Conservation (phyloP, 352 stramenopile genomes). For the Phytophthora kernoviae region DNA sequence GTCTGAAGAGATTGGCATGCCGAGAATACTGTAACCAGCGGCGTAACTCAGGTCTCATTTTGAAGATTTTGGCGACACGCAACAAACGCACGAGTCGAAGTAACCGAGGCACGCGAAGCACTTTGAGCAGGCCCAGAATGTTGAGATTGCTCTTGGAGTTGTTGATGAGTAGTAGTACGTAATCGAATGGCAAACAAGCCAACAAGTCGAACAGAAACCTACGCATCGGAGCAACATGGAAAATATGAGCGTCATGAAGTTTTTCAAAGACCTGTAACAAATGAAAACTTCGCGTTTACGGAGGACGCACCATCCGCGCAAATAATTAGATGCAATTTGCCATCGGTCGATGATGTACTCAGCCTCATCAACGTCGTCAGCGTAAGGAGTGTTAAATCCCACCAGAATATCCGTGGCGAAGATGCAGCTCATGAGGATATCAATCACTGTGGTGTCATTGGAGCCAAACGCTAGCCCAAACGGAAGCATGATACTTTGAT, state of each 20-base stretch:
- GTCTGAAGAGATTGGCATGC: constrained; percentile 73
- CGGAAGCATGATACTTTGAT: constrained; percentile 77
- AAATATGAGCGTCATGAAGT: not conserved
- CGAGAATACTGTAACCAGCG: constrained; percentile 86
- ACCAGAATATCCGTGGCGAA: constrained; percentile 77
- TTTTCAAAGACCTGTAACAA: not conserved
- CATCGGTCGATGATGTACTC: constrained; percentile 69
- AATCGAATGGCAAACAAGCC: constrained; percentile 79
- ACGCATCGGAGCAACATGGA: constrained; percentile 1
- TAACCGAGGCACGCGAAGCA: constrained; percentile 65
- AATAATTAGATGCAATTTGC: constrained; percentile 59
- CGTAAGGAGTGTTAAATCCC: constrained; percentile 76
- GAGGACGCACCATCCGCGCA: constrained; percentile 64
- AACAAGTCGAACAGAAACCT: constrained; percentile 83
- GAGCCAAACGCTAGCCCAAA: constrained; percentile 67
- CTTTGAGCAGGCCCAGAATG: constrained; percentile 72
- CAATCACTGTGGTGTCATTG: constrained; percentile 49
- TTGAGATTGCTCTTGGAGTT: constrained; percentile 56
- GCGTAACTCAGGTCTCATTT: constrained; percentile 70
- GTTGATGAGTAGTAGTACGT: constrained; percentile 58
- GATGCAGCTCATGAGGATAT: constrained; percentile 67
- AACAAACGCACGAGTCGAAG: constrained; percentile 73
- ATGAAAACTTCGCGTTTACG: not conserved
- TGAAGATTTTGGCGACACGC: constrained; percentile 73
- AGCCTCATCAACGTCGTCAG: constrained; percentile 40